Conservation (phyloP, 352 stramenopile genomes). For the Ophiocytium majus region DNA sequence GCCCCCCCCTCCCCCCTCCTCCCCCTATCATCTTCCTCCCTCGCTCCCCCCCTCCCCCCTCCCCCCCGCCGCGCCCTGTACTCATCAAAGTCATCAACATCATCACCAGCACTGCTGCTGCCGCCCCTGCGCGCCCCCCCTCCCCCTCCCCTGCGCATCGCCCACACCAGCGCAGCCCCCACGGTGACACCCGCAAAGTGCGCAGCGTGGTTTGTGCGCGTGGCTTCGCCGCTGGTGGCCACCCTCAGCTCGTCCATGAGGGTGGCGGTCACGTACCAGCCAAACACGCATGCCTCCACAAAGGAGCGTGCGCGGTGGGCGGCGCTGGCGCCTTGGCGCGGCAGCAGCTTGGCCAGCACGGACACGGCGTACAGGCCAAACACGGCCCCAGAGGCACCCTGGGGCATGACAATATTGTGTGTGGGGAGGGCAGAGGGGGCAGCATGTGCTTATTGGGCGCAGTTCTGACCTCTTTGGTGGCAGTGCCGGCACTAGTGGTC, state of each 20-base stretch:
- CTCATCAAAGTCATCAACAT: too few relatives aligned
- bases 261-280: slow-evolving; percentile 39
- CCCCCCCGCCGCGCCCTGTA: too few relatives aligned
- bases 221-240: not conserved
- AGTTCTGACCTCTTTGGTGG: too few relatives aligned
- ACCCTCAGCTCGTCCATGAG: slow-evolving; percentile 14
- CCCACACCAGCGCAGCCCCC: not conserved
- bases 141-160: not conserved
- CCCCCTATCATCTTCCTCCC: too few relatives aligned
- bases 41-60: too few relatives aligned
- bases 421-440: too few relatives aligned
- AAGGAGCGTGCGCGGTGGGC: slow-evolving; percentile 27
- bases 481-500: too few relatives aligned
- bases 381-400: slow-evolving; percentile 33
- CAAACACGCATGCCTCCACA: slow-evolving; percentile 44
- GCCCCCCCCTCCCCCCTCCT: too few relatives aligned
- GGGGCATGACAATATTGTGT: slow-evolving; percentile 25
- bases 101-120: not conserved
- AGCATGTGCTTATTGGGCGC: too few relatives aligned
- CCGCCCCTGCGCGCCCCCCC: not conserved
- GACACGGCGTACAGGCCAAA: slow-evolving; percentile 46
- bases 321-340: not conserved
- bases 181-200: slow-evolving; percentile 21
- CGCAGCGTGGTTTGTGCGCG: slow-evolving; percentile 4
- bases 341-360: slow-evolving; percentile 32